Conservation (phyloP, 2,329 filamentous ascomycete genomes). For the Pestalotiopsis sp. region DNA sequence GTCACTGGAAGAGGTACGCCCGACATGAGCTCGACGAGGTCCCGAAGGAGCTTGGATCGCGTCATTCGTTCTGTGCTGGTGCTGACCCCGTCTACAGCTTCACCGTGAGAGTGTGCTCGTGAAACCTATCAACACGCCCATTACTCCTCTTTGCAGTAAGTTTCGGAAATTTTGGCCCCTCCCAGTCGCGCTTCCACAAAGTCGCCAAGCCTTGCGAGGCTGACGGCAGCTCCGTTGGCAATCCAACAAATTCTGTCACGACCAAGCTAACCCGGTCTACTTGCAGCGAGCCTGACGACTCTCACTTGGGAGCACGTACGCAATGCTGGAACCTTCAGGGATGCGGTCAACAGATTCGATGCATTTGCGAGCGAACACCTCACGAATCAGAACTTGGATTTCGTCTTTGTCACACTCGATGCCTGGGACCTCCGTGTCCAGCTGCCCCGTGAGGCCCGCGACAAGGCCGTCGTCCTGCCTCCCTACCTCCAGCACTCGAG, state of each 20-base stretch:
- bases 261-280: conserved; percentile 16
- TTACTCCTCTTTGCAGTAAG: conserved; percentile 98
- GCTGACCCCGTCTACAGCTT: conserved; percentile 58
- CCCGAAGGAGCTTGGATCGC: neutral
- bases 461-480: conserved; percentile 96
- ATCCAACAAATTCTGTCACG: conserved; percentile 11
- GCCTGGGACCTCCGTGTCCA: conserved; percentile 98
- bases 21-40: neutral
- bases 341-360: conserved; percentile 94
- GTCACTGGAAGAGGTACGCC: conserved; percentile 84
- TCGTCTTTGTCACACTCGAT: conserved; percentile 97
- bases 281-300: conserved; percentile 88
- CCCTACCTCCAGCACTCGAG: conserved; percentile 97
- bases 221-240: neutral
- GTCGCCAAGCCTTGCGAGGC: neutral
- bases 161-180: conserved; percentile 33
- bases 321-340: conserved; percentile 94
- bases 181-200: conserved; percentile 10
- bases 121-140: conserved; percentile 97
- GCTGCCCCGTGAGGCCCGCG: conserved; percentile 93
- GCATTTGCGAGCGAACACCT: conserved; percentile 91
- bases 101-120: conserved; percentile 95
- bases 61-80: conserved; percentile 4
- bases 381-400: conserved; percentile 88
- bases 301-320: conserved; percentile 99